Evolutionary conservation across 805 yeast genomes (phyloP).

Genomic region (Nakazawaea sp.): DNA sequence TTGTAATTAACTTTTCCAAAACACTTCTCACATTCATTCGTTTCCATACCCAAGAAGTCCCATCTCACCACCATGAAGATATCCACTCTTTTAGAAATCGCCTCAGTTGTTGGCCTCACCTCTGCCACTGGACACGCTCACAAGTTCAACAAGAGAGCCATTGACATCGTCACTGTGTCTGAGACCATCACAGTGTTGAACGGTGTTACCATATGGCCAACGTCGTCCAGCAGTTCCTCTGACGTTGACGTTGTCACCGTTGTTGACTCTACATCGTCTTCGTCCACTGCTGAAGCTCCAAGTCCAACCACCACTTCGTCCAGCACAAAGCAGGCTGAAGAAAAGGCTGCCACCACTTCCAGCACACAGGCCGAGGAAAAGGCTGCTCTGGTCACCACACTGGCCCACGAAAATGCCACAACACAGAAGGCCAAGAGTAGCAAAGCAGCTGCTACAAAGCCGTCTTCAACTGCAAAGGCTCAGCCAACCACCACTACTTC

Average conservation of each 20-base stretch:
- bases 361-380: slow-evolving; percentile 18
- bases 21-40: too few relatives aligned
- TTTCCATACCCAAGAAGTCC: too few relatives aligned
- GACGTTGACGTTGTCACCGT: not conserved
- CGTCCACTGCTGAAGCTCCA: slow-evolving; percentile 11
- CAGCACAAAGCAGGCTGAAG: slow-evolving; percentile 2
- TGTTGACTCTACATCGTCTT: slow-evolving; percentile 7
- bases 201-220: slow-evolving; percentile 5
- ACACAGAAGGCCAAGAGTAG: slow-evolving; percentile 17
- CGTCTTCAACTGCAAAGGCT: slow-evolving; percentile 14
- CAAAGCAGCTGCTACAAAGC: slow-evolving; percentile 20
- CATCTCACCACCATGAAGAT: too few relatives aligned
- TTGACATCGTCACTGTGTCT: slow-evolving; percentile 2
- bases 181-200: slow-evolving; percentile 8
- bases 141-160: too few relatives aligned
- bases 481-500: slow-evolving; percentile 16
- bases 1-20: too few relatives aligned
- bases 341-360: slow-evolving; percentile 11
- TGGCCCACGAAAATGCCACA: slow-evolving; percentile 17
- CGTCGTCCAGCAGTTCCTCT: not conserved
- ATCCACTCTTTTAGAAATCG: too few relatives aligned
- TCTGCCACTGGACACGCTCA: too few relatives aligned
- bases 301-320: slow-evolving; percentile 15
- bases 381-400: slow-evolving; percentile 13
- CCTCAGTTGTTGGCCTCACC: too few relatives aligned